Base-by-base conservation (phyloP, 2,329 filamentous ascomycete species). In the Blastomyces parvus region DNA sequence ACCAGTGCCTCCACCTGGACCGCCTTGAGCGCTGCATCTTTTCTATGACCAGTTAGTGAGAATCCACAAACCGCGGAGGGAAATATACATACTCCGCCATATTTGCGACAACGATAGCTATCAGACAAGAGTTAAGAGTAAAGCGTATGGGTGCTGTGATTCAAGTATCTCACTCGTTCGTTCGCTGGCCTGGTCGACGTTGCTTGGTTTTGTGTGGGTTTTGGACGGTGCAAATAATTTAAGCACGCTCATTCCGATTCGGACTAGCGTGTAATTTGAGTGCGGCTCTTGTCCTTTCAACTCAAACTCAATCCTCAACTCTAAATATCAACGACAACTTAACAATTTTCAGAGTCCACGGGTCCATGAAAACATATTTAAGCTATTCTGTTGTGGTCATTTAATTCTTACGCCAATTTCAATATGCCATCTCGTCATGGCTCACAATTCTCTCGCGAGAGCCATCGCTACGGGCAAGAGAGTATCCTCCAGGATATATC, bases 1-100 rank as follows among this genome's bases (percentile, higher is more conserved):
- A 96, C 93, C 83, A 97, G 83, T 73, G 93, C 91, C 83, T 96
- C 92, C 74, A 97, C 88, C 82, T 96, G 91, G 72, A 97, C 90
- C 78, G 90, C 84, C 83, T 88, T 89, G 79, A 95, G 84, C 77
- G 89, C 85, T 76, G 80, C 79, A 76, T 90, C 87, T 80, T 86
- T 88, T 69, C 79, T 81, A 66, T 38, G 27, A 62, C 25, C 33
- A 46, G 64, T 70, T 65, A 73, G 67, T 25, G 17, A 52, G 40
- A 33, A 27, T 22, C 36, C 22, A 22, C 27, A 58, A 52, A 59
- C 19, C 38, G 2, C 13, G 25, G 33, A 40, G 17, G 36, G 11
- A 36, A 22, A 52, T 52, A 40, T 17, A 65, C 64, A 59, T 66
- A 67, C 66, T 67, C 66, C 36, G 65, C 65, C 66, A 67, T 67